Evolutionary conservation across 202 grass and related monocot genomes (phyloP).

Genomic region (Sporobolus alterniflorus): DNA sequence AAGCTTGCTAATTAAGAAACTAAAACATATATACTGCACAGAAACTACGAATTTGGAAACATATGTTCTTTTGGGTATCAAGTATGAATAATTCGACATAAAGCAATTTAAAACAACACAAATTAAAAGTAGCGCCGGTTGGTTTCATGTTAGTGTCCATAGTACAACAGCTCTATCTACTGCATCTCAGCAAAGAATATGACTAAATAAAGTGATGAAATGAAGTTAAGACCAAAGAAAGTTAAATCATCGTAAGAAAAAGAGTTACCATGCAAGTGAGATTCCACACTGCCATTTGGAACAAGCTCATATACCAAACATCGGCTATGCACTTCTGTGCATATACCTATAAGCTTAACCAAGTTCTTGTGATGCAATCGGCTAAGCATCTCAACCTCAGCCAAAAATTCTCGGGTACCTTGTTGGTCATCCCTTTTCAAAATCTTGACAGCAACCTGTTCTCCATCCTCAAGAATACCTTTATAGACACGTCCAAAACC

Average conservation of each 20-base stretch:
- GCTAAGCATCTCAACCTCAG: slow-evolving; percentile 99
- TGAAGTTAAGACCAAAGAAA: not conserved
- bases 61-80: slow-evolving; percentile 1
- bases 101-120: slow-evolving; percentile 13
- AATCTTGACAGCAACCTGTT: slow-evolving; percentile 81
- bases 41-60: slow-evolving; percentile 9
- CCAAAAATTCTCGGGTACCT: slow-evolving; percentile 90
- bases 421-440: slow-evolving; percentile 93
- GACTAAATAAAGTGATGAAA: not conserved
- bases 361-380: slow-evolving; percentile 97
- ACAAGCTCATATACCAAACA: slow-evolving; percentile 97
- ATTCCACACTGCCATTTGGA: slow-evolving; percentile 94
- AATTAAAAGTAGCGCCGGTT: slow-evolving; percentile 6
- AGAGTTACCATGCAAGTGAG: slow-evolving; percentile 83
- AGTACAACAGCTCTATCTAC: slow-evolving; percentile 3
- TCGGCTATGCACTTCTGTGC: slow-evolving; percentile 67
- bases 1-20: slow-evolving; percentile 15
- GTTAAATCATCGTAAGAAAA: slow-evolving; percentile 11
- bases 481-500: slow-evolving; percentile 97
- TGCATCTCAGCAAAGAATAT: slow-evolving; percentile 27
- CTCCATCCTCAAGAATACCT: slow-evolving; percentile 76
- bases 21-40: not conserved
- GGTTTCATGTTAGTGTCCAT: slow-evolving; percentile 7
- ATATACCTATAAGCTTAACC: slow-evolving; percentile 98
- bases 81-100: slow-evolving; percentile 15